These are phyloP conservation scores for Aechmea fasciata DNA, from an alignment of 176 grass and related monocot genomes.

Conservation along the genomic window DNA sequence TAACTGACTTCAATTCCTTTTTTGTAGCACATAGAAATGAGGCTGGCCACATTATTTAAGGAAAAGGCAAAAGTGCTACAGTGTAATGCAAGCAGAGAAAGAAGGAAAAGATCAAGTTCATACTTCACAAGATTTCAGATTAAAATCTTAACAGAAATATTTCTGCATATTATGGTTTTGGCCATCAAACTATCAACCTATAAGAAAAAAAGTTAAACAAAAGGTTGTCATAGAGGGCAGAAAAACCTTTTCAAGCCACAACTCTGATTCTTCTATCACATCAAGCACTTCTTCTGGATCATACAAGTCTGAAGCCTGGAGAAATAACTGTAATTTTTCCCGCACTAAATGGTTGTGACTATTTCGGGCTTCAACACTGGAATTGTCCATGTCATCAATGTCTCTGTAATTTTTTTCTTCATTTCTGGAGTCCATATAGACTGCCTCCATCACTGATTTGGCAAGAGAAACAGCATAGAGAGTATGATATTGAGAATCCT, in stretches of 20 bases:
- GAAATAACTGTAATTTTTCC: slow-evolving; percentile 85
- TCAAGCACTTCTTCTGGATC: slow-evolving; percentile 92
- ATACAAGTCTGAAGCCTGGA: slow-evolving; percentile 89
- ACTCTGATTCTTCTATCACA: slow-evolving; percentile 79
- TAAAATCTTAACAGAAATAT: not conserved
- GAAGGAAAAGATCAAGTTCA: not conserved
- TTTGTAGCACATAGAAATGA: no score
- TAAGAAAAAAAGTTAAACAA: not conserved
- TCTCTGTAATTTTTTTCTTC: slow-evolving; percentile 28
- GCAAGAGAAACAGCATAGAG: slow-evolving; percentile 71
- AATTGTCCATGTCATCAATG: slow-evolving; percentile 8
- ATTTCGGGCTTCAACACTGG: not conserved
- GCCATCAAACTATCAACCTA: not conserved
- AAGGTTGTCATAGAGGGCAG: not conserved
- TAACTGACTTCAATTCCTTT: no score
- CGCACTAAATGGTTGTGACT: slow-evolving; percentile 39
- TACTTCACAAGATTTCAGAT: not conserved
- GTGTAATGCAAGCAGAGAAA: not conserved
- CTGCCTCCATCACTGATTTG: slow-evolving; percentile 60
- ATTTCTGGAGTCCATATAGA: slow-evolving; percentile 26
- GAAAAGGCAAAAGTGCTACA: not conserved
- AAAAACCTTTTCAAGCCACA: slow-evolving; percentile 96
- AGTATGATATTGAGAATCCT: slow-evolving; percentile 82
- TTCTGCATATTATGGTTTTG: not conserved
- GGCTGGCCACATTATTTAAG: not conserved